Percentiles rank a stretch among this genome's conserved stretches.
These are phyloP conservation scores for Boletellus ananiceps DNA, from an alignment of 768 basidiomycete species.

Conservation along the genomic window DNA sequence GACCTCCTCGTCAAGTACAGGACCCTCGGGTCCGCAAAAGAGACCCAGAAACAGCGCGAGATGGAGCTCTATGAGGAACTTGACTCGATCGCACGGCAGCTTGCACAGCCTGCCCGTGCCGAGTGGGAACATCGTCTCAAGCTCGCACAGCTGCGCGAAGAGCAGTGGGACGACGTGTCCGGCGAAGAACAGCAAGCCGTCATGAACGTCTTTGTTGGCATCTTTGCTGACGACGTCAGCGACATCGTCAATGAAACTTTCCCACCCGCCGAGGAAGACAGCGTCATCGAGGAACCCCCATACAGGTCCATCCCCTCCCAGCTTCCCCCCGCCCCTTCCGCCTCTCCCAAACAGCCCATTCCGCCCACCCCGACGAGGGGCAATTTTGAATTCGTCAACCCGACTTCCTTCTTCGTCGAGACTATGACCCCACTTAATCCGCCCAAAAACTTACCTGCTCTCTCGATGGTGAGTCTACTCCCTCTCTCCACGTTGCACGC, in stretches of 20 bases:
- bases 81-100: slow-evolving; percentile 18
- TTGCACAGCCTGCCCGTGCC: slow-evolving; percentile 28
- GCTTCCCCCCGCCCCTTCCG: neutral
- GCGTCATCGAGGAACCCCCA: slow-evolving; percentile 17
- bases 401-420: slow-evolving; percentile 24
- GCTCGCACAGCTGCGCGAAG: slow-evolving; percentile 25
- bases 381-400: slow-evolving; percentile 27
- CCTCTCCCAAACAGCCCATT: slow-evolving; percentile 10
- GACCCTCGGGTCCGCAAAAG: slow-evolving; percentile 17
- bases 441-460: slow-evolving; percentile 26
- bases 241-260: slow-evolving; percentile 15
- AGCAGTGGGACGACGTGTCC: slow-evolving; percentile 31
- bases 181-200: slow-evolving; percentile 30
- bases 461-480: slow-evolving; percentile 26
- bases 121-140: slow-evolving; percentile 34
- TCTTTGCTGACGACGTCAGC: slow-evolving; percentile 27
- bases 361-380: slow-evolving; percentile 19
- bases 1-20: slow-evolving; percentile 32
- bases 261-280: slow-evolving; percentile 15
- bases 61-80: slow-evolving; percentile 26
- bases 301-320: slow-evolving; percentile 1
- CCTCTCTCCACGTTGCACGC: neutral
- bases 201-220: slow-evolving; percentile 27
- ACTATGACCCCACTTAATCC: slow-evolving; percentile 19
- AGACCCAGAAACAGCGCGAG: slow-evolving; percentile 28